Percentiles rank a stretch among this genome's conserved stretches.
These are phyloP conservation scores for Lunularia cruciata DNA, from an alignment of 225 moss, liverwort and hornwort genomes.

Conservation along the genomic window DNA sequence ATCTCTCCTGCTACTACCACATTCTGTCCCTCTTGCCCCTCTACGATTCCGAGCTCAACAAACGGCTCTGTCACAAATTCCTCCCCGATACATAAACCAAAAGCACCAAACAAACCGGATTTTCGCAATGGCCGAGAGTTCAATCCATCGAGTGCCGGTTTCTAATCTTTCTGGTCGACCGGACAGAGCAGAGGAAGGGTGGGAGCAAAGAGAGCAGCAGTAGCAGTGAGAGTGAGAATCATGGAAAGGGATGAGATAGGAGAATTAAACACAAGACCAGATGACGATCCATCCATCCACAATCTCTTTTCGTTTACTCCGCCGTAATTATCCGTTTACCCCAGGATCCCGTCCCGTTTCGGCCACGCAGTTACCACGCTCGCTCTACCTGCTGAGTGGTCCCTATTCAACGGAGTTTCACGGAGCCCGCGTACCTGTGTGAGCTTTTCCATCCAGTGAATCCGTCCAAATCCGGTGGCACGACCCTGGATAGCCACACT, in stretches of 20 bases:
- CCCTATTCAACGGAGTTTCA: too few relatives aligned
- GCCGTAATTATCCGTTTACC: too few relatives aligned
- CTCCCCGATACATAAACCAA: not conserved
- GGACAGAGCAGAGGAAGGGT: not conserved
- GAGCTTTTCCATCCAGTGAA: too few relatives aligned
- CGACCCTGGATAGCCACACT: too few relatives aligned
- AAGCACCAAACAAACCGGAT: not conserved
- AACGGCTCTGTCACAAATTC: not conserved
- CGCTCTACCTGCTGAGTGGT: too few relatives aligned
- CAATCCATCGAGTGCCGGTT: not conserved
- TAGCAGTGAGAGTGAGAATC: constrained; percentile 1
- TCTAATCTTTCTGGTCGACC: not conserved
- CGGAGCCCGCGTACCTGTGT: too few relatives aligned
- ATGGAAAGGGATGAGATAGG: constrained; percentile 15
- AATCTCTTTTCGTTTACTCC: not conserved
- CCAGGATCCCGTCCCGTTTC: too few relatives aligned
- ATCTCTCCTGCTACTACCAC: not conserved
- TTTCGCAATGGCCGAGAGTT: not conserved
- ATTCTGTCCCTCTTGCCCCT: not conserved
- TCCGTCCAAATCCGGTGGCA: too few relatives aligned
- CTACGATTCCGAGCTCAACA: not conserved
- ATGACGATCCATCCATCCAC: constrained; percentile 10
- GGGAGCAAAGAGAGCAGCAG: too few relatives aligned
- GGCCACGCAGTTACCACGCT: too few relatives aligned
- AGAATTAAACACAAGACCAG: not conserved